These are phyloP conservation scores for Combretum micranthum DNA, from an alignment of 345 rosid species.

Conservation along the genomic window DNA sequence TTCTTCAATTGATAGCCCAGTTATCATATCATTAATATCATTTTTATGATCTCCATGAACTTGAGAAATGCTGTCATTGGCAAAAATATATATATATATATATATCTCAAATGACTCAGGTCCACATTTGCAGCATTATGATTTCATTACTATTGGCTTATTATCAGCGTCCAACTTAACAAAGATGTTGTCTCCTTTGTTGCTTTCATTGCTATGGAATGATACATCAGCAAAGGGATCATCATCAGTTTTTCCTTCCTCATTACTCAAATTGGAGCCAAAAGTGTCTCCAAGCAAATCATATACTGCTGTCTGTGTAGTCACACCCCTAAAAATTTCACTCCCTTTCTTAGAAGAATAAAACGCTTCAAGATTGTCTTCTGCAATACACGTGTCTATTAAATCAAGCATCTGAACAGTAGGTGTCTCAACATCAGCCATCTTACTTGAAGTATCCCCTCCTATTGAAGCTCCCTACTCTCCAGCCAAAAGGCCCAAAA, in stretches of 20 bases:
- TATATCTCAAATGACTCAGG: conserved; percentile 55
- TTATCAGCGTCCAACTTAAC: conserved; percentile 61
- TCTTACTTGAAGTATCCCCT: conserved; percentile 25
- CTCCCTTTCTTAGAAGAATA: conserved; percentile 25
- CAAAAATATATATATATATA: too few relatives aligned
- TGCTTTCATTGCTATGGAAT: conserved; percentile 46
- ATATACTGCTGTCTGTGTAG: conserved; percentile 38
- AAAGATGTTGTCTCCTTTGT: conserved; percentile 61
- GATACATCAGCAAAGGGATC: conserved; percentile 90
- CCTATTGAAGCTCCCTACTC: conserved; percentile 31
- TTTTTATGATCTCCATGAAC: conserved; percentile 30
- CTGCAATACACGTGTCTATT: conserved; percentile 65
- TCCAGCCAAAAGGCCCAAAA: conserved; percentile 65
- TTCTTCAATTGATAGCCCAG: conserved; percentile 45
- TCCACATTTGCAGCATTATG: conserved; percentile 18
- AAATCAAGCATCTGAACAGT: conserved; percentile 60
- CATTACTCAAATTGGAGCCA: conserved; percentile 24
- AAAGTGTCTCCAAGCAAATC: conserved; percentile 68
- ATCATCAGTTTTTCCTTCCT: conserved; percentile 41
- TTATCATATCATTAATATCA: conserved; percentile 53
- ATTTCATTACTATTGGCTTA: conserved; percentile 31
- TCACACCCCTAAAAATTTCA: conserved; percentile 31
- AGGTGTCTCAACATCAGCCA: conserved; percentile 36
- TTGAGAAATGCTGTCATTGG: conserved; percentile 26
- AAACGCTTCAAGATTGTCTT: conserved; percentile 36